Conservation (phyloP, 1,284 basidiomycete species). For the Irpex lacteus region DNA sequence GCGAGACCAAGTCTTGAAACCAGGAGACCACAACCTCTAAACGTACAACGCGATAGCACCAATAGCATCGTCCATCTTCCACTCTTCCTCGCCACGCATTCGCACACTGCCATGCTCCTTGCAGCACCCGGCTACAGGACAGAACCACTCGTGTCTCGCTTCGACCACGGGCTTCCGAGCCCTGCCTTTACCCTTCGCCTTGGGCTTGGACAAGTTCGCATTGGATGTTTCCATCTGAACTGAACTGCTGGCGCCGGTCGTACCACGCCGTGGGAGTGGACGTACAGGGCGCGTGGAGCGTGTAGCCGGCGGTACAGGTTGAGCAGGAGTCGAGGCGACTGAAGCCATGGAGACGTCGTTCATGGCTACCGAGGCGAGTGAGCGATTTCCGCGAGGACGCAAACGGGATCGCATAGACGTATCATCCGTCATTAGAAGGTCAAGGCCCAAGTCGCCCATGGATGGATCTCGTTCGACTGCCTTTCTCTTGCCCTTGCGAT, state of each 20-base stretch:
- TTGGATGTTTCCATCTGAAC: not conserved
- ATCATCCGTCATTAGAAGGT: constrained; percentile 11
- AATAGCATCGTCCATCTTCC: constrained; percentile 41
- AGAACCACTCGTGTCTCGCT: constrained; percentile 54
- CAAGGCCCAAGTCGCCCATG: not conserved
- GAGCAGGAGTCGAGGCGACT: not conserved
- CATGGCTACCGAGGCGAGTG: not conserved
- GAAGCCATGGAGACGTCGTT: not conserved
- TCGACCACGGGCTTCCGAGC: constrained; percentile 36
- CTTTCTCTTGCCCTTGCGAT: constrained; percentile 28
- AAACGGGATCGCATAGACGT: constrained; percentile 53
- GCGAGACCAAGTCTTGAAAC: not conserved
- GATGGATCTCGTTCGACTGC: constrained; percentile 5
- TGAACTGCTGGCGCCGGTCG: not conserved
- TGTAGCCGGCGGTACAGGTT: constrained; percentile 7
- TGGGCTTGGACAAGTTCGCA: constrained; percentile 1
- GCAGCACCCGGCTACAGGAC: constrained; percentile 59
- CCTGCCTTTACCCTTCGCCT: constrained; percentile 34
- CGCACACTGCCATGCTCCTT: constrained; percentile 53
- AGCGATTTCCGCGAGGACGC: constrained; percentile 37
- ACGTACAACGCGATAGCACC: constrained; percentile 50
- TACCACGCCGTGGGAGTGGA: constrained; percentile 5
- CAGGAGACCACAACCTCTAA: constrained; percentile 19
- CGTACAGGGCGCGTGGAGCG: constrained; percentile 27
- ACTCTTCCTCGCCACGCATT: constrained; percentile 25